Conservation (phyloP, 129 eudicot species). For the Flaveria bidentis region DNA sequence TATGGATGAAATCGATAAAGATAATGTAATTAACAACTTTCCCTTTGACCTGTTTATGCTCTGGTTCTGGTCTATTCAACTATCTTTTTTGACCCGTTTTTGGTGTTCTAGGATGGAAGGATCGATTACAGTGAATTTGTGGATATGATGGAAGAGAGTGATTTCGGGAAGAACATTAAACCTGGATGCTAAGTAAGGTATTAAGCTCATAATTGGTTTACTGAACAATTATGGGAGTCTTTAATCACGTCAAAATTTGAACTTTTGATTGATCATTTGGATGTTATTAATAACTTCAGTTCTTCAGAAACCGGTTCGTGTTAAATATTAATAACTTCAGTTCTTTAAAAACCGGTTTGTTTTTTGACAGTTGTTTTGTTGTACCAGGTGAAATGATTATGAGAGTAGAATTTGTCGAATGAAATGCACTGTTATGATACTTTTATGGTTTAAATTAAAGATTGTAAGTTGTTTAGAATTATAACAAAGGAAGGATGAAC, state of each 20-base stretch:
- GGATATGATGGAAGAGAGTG: slow-evolving; percentile 20
- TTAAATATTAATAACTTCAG: not conserved
- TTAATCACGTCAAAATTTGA: not conserved
- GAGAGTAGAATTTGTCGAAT: not conserved
- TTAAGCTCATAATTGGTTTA: not conserved
- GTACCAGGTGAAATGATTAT: not conserved
- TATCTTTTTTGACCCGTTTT: not conserved
- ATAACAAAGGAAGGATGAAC: too few relatives aligned
- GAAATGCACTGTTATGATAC: not conserved
- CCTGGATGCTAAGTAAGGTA: slow-evolving; percentile 9
- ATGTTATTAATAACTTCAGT: not conserved
- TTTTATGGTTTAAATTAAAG: too few relatives aligned
- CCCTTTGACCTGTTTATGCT: not conserved
- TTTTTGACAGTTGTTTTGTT: not conserved
- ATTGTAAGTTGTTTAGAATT: too few relatives aligned
- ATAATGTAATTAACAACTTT: not conserved
- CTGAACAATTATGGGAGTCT: not conserved
- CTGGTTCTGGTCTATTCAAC: not conserved
- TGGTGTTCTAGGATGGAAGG: slow-evolving; percentile 11
- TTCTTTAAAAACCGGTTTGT: not conserved
- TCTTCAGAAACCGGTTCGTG: not conserved
- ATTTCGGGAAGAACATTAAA: slow-evolving; percentile 13
- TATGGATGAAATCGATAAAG: slow-evolving; percentile 15
- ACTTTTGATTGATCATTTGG: not conserved
- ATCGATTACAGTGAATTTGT: slow-evolving; percentile 18